Evolutionary conservation across 2,329 filamentous ascomycete species (phyloP).

Genomic region (Ascocoryne sarcoides): DNA sequence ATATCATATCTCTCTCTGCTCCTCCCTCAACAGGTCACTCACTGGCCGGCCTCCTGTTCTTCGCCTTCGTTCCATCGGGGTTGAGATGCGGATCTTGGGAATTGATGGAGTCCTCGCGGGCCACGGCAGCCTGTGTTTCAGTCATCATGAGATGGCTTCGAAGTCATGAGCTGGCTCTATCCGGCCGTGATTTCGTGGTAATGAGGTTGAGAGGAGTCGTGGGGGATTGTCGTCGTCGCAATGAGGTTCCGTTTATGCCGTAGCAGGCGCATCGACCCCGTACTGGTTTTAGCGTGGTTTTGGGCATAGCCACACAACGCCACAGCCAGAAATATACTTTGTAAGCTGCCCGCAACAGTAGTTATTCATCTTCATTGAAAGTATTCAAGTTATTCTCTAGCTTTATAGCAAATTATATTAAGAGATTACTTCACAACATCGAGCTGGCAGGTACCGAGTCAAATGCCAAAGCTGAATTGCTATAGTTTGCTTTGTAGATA

Average conservation of each 20-base stretch:
- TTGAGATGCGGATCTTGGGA: constrained; percentile 41
- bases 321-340: constrained; percentile 4
- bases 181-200: constrained; percentile 7
- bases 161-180: constrained; percentile 22
- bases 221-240: constrained; percentile 14
- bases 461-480: too few species aligned
- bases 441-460: too few species aligned
- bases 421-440: neutral
- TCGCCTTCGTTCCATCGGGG: constrained; percentile 52
- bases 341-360: neutral
- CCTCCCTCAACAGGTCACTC: constrained; percentile 26
- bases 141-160: constrained; percentile 22
- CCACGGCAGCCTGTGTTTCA: constrained; percentile 20
- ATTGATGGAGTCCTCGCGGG: constrained; percentile 40
- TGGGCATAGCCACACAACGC: constrained; percentile 13
- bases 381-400: neutral
- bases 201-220: constrained; percentile 8
- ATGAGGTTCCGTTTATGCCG: constrained; percentile 13
- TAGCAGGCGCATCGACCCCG: constrained; percentile 2
- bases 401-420: neutral
- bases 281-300: constrained; percentile 8
- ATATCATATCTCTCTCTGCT: constrained; percentile 15
- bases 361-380: neutral
- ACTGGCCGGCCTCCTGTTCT: constrained; percentile 90
- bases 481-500: too few species aligned